Percentiles rank a stretch among this genome's conserved stretches.
These are phyloP conservation scores for Volutella citrinella DNA, from an alignment of 2,329 filamentous ascomycete species.

Conservation along the genomic window DNA sequence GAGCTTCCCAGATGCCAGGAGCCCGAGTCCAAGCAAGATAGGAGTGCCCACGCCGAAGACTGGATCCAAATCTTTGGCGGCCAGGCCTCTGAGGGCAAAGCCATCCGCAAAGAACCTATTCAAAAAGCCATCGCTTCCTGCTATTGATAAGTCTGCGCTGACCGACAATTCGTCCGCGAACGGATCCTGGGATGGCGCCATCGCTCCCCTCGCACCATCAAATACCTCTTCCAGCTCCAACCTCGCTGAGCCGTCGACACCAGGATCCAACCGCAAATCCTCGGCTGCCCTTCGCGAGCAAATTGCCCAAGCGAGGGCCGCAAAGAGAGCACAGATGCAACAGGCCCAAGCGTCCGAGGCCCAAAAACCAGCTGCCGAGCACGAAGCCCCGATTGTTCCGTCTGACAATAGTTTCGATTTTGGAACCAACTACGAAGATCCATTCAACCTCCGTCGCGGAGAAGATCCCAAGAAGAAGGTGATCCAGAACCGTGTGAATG, in stretches of 20 bases:
- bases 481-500: slow-evolving; percentile 67
- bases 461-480: slow-evolving; percentile 62
- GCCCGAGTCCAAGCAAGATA: slow-evolving; percentile 39
- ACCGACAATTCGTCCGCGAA: slow-evolving; percentile 11
- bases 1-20: slow-evolving; percentile 26
- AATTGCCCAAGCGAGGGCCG: slow-evolving; percentile 89
- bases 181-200: slow-evolving; percentile 29
- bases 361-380: slow-evolving; percentile 1
- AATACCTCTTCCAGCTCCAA: slow-evolving; percentile 14
- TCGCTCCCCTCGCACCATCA: slow-evolving; percentile 20
- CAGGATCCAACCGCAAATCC: slow-evolving; percentile 54
- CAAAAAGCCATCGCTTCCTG: slow-evolving; percentile 52
- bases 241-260: slow-evolving; percentile 15
- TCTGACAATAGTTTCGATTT: slow-evolving; percentile 46
- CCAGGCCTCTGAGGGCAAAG: slow-evolving; percentile 46
- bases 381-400: slow-evolving; percentile 39
- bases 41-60: slow-evolving; percentile 32
- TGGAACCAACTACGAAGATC: slow-evolving; percentile 54
- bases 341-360: slow-evolving; percentile 24
- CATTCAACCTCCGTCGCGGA: slow-evolving; percentile 65
- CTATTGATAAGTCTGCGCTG: slow-evolving; percentile 28
- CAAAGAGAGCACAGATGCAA: slow-evolving; percentile 56
- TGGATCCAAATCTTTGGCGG: slow-evolving; percentile 45
- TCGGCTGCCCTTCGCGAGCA: slow-evolving; percentile 82
- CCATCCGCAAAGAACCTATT: slow-evolving; percentile 53